Conservation (phyloP, 768 basidiomycete species). For the Phlebiopsis flavidoalba region DNA sequence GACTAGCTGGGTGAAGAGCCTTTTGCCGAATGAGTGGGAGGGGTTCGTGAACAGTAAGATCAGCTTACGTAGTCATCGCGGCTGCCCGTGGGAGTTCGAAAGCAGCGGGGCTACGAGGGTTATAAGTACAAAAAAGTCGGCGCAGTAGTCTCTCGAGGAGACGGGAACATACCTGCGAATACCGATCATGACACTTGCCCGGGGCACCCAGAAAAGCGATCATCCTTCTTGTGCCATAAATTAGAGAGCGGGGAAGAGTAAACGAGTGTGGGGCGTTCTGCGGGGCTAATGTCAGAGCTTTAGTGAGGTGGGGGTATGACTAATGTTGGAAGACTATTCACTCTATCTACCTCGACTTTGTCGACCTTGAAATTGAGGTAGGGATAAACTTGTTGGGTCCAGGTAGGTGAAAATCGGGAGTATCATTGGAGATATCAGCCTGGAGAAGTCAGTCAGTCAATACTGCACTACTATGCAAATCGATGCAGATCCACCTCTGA, state of each 20-base stretch:
- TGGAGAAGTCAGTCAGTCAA: neutral
- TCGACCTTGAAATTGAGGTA: constrained; percentile 76
- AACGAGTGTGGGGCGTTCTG: constrained; percentile 70
- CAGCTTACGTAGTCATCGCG: constrained; percentile 64
- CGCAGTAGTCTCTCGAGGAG: too few relatives aligned
- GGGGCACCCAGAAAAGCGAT: constrained; percentile 94
- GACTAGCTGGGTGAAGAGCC: constrained; percentile 80
- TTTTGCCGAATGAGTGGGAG: constrained; percentile 21
- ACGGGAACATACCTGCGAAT: constrained; percentile 54
- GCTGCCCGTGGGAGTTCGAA: constrained; percentile 63
- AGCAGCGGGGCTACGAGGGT: constrained; percentile 45
- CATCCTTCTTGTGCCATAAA: constrained; percentile 97
- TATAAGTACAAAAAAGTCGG: neutral
- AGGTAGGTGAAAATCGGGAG: constrained; percentile 72
- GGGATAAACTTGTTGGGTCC: constrained; percentile 90
- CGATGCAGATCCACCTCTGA: constrained; percentile 26
- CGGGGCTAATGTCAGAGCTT: constrained; percentile 48
- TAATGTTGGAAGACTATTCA: constrained; percentile 21
- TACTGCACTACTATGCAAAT: neutral
- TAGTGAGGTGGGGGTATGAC: neutral
- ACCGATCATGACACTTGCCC: constrained; percentile 74
- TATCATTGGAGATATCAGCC: constrained; percentile 43
- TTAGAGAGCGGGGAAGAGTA: constrained; percentile 58
- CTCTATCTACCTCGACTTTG: constrained; percentile 63
- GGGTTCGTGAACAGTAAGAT: neutral